Evolutionary conservation across 441 rosid species (phyloP), one percentile per base, ranked within the genome.

Genomic region (Erodium moschatum): DNA sequence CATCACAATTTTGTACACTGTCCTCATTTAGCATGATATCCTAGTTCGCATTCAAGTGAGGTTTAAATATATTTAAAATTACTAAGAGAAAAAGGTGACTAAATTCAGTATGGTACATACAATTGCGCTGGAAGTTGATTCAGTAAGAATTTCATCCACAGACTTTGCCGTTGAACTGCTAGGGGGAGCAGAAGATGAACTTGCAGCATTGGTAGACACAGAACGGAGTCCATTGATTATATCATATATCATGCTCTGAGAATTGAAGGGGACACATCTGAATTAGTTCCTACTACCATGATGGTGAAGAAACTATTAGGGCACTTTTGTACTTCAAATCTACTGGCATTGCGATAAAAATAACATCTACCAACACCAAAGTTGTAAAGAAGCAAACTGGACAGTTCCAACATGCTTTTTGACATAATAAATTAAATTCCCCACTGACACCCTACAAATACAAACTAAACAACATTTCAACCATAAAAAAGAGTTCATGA

Each of bases 131-230:
- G 76, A 69, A 65, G 74, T 74, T 16, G 91, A 87, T 80, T 87
- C 92, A 69, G 84, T 82, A 60, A 89, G 82, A 72, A 89, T 88
- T 75, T 85, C 85, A 61, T 65, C 73, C 16, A 89, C 86, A 74
- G 93, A 89, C 80, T 85, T 89, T 15, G 82, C 69, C 16, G 77
- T 74, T 67, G 85, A 81, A 74, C 84, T 64, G 71, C 79, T 82
- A 54, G 92, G 87, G 70, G 83, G 85, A 69, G 87, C 81, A 74
- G 89, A 86, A 77, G 98, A 92, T 71, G 97, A 93, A 79, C 98
- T 93, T 67, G 89, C 93, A 67, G 79, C 81, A 74, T 88, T 87
- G 7, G 79, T 73, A 72, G 85, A 81, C 61, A 84, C 84, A 15
- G 93, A 82, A 70, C 83, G 89, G 65, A 87, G 89, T 76, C 97